Evolutionary conservation across 2,329 filamentous ascomycete genomes (phyloP).

Genomic region (Botrytis galanthina): DNA sequence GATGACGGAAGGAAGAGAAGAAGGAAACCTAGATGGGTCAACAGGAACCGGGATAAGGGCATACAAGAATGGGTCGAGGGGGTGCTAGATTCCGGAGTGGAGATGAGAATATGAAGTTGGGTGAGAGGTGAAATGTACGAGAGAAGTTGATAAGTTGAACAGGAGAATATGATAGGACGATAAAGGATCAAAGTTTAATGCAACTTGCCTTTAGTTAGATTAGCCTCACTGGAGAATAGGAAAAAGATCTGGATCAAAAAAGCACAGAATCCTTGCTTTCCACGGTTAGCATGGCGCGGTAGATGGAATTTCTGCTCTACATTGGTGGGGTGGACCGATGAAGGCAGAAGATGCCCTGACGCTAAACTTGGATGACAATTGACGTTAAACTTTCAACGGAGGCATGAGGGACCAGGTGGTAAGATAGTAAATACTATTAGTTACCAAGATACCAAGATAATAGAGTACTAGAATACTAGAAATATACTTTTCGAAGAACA

Average conservation of each 20-base stretch:
- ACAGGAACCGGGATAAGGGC: conserved; percentile 10
- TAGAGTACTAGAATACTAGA: neutral
- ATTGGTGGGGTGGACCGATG: conserved; percentile 16
- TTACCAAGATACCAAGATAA: neutral
- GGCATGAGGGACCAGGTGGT: neutral
- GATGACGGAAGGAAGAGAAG: conserved; percentile 17
- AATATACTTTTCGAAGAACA: neutral
- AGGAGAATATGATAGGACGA: conserved; percentile 18
- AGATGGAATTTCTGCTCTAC: neutral
- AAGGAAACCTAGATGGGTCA: conserved; percentile 10
- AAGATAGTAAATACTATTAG: neutral
- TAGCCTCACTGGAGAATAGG: conserved; percentile 14
- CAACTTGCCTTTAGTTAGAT: conserved; percentile 17
- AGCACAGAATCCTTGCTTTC: conserved; percentile 11
- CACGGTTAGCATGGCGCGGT: conserved; percentile 3
- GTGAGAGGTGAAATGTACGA: conserved; percentile 16
- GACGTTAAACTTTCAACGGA: conserved; percentile 10
- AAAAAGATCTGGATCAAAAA: conserved; percentile 15
- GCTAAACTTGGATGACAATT: neutral
- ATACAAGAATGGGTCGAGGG: conserved; percentile 17
- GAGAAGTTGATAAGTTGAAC: conserved; percentile 11
- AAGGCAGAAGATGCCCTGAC: conserved; percentile 10
- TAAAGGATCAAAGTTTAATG: conserved; percentile 12
- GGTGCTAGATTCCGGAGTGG: conserved; percentile 16
- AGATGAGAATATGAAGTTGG: conserved; percentile 16